Evolutionary conservation across 345 rosid genomes (phyloP), one percentile per base, ranked within the genome.

Genomic region (Syzygium aromaticum): DNA sequence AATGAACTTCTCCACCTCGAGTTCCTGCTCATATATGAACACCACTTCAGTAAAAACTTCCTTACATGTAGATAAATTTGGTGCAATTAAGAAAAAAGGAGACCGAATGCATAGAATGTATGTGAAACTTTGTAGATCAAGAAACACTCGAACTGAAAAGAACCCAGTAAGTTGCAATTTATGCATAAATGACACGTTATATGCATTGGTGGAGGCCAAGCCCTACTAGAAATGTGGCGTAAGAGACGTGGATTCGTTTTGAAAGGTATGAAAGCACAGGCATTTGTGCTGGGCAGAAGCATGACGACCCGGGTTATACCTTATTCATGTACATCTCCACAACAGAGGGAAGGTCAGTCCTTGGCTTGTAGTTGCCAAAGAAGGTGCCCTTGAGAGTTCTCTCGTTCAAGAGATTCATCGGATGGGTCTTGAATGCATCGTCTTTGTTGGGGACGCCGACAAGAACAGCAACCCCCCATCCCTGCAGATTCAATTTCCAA

Each of bases 281-380:
- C 49, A 84, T 3, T 30, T 5, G 51, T 46, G 27, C 11, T 5
- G 51, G 63, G 25, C 54, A 73, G 49, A 73, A 73, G 43, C 8
- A 73, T 11, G 64, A 40, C 46, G 3, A 84, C 61, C 86, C 11
- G 38, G n/a, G 23, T 53, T 38, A 52, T 56, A 91, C 95, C 91
- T 94, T 92, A 59, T 89, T 93, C 93, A 93, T 93, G 88, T 93
- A 94, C 86, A 89, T 92, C 87, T 92, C 93, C 27, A 92, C 93
- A 14, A 93, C 90, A 7, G 63, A 83, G 49, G 96, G 93, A 86
- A 94, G 89, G 87, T 92, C 92, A 30, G 91, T 90, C 30, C 91
- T 91, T 4, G 96, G 92, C 87, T 93, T 94, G 93, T 90, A 92
- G 91, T 94, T 92, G 63, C 96, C 94, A 25, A 88, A 93, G 93